These are phyloP conservation scores for Neurospora sp. DNA, from an alignment of 495 filamentous ascomycete species.

Conservation along the genomic window DNA sequence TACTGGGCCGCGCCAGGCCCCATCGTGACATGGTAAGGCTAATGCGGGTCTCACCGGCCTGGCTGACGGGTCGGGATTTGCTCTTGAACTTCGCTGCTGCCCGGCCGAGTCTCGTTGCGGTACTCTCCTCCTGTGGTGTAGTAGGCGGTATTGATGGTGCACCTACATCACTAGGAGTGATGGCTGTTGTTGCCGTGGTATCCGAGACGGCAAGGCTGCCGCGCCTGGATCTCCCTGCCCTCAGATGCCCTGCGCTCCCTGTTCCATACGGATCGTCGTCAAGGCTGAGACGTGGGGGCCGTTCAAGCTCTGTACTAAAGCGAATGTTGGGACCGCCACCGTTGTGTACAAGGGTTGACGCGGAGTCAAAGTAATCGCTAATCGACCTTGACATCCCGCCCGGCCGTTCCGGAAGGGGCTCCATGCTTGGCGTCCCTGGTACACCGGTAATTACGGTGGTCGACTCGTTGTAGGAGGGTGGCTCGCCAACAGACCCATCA, in stretches of 20 bases:
- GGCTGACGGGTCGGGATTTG: slow-evolving; percentile 58
- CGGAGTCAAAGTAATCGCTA: slow-evolving; percentile 36
- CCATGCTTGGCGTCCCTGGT: slow-evolving; percentile 12
- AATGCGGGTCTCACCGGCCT: slow-evolving; percentile 56
- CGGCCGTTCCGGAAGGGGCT: slow-evolving; percentile 2
- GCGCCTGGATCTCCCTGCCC: slow-evolving; percentile 28
- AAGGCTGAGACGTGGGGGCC: slow-evolving; percentile 21
- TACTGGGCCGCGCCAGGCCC: slow-evolving; percentile 42
- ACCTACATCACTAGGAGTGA: slow-evolving; percentile 20
- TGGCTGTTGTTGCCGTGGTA: slow-evolving; percentile 27
- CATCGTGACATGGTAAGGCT: slow-evolving; percentile 59
- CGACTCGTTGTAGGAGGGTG: slow-evolving; percentile 48
- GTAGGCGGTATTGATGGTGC: slow-evolving; percentile 22
- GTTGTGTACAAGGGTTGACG: slow-evolving; percentile 14
- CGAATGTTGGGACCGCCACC: slow-evolving; percentile 24
- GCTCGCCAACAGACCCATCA: slow-evolving; percentile 38
- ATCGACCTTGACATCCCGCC: slow-evolving; percentile 22
- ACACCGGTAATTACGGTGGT: slow-evolving; percentile 1
- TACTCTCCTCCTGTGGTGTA: slow-evolving; percentile 43
- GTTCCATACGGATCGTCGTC: slow-evolving; percentile 27
- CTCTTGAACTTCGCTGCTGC: slow-evolving; percentile 48
- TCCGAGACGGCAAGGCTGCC: slow-evolving; percentile 39
- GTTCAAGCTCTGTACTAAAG: slow-evolving; percentile 30
- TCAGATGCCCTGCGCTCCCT: slow-evolving; percentile 5
- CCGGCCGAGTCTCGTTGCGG: slow-evolving; percentile 43